phyloP scores from a whole-genome alignment of 768 basidiomycete genomes.

The Pleurotus ostreatus region DNA sequence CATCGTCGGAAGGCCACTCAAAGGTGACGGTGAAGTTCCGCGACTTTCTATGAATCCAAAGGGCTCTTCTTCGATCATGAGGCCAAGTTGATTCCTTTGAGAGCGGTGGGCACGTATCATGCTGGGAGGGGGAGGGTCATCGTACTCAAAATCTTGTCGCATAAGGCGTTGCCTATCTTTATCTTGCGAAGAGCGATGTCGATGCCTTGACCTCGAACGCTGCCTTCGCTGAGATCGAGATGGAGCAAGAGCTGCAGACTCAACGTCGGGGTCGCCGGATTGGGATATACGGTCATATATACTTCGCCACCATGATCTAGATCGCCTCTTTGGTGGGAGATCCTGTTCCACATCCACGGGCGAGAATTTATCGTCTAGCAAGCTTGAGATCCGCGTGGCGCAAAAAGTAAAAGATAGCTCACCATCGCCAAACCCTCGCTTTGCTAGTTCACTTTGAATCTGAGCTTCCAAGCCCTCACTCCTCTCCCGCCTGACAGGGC shows the following conservation, averaged over 20 bases:
- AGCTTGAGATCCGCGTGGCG: neutral
- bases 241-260: neutral
- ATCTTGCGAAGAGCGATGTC: constrained; percentile 7
- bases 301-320: constrained; percentile 55
- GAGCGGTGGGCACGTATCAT: constrained; percentile 17
- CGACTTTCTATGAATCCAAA: neutral
- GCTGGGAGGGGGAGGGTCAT: constrained; percentile 37
- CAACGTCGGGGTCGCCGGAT: constrained; percentile 15
- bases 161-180: constrained; percentile 12
- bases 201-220: constrained; percentile 7
- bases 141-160: constrained; percentile 23
- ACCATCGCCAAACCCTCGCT: constrained; percentile 41
- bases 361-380: neutral
- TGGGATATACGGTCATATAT: constrained; percentile 51
- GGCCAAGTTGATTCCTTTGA: constrained; percentile 7
- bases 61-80: neutral
- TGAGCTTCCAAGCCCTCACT: constrained; percentile 51
- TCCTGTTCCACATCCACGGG: neutral
- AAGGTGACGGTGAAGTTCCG: neutral
- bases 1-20: constrained; percentile 11
- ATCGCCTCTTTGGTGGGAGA: constrained; percentile 15
- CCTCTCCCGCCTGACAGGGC: constrained; percentile 34
- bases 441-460: constrained; percentile 49
- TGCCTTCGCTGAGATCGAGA: constrained; percentile 22
- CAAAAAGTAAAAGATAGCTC: constrained; percentile 9